Conservation (phyloP, 495 filamentous ascomycete species). For the Daldinia vernicosa region DNA sequence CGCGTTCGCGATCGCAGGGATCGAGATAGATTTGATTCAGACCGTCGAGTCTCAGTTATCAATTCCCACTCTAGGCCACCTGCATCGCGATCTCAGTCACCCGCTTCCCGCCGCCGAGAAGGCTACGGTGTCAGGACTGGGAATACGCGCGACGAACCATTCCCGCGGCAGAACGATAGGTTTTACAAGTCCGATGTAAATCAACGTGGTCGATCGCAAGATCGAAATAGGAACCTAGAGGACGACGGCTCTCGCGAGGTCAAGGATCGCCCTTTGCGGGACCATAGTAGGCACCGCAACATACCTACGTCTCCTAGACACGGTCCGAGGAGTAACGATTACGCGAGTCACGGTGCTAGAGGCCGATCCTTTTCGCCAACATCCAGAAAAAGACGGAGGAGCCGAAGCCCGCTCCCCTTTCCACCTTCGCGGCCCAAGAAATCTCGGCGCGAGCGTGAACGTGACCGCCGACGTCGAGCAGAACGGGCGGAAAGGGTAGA, state of each 20-base stretch:
- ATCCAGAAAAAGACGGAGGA: constrained; percentile 45
- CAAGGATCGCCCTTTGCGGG: constrained; percentile 32
- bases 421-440: constrained; percentile 41
- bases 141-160: constrained; percentile 29
- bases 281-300: constrained; percentile 30
- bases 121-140: constrained; percentile 27
- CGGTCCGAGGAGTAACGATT: constrained; percentile 30
- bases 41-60: constrained; percentile 34
- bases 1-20: constrained; percentile 44
- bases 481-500: constrained; percentile 40
- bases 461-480: constrained; percentile 43
- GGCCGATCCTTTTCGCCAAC: constrained; percentile 44
- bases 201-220: constrained; percentile 41
- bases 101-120: constrained; percentile 35
- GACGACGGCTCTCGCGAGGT: constrained; percentile 34
- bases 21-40: constrained; percentile 38
- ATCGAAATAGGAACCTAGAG: constrained; percentile 24
- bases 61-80: constrained; percentile 34
- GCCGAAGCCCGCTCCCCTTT: constrained; percentile 44
- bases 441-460: constrained; percentile 44
- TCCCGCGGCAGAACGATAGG: constrained; percentile 32
- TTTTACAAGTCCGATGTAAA: constrained; percentile 36
- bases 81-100: constrained; percentile 41
- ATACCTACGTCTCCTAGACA: constrained; percentile 43
- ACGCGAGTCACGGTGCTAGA: constrained; percentile 35